Percentiles rank a stretch among this genome's conserved stretches.
phyloP scores from a whole-genome alignment of 2,329 filamentous ascomycete species.

The Fusarium robinianum region DNA sequence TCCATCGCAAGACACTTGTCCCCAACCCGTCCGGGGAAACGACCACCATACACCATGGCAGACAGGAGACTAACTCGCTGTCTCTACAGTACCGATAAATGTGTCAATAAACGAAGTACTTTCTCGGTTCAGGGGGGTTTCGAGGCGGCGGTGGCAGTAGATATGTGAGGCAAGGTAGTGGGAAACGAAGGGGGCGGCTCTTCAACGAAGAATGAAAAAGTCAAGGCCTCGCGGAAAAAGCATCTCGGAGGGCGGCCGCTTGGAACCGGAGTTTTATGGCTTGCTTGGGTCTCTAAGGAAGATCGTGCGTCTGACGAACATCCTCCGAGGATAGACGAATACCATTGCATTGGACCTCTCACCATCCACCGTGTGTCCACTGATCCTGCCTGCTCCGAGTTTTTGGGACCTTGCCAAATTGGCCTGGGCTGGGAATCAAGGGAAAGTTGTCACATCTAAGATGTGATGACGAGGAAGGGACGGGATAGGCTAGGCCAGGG shows the following conservation, averaged over 20 bases:
- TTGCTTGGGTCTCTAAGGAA: slow-evolving; percentile 50
- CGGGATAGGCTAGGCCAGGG: too few species aligned
- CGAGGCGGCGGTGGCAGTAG: slow-evolving; percentile 23
- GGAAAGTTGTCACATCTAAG: too few species aligned
- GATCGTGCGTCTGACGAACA: slow-evolving; percentile 49
- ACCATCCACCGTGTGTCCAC: slow-evolving; percentile 20
- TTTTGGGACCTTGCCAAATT: slow-evolving; percentile 13
- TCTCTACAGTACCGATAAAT: slow-evolving; percentile 46
- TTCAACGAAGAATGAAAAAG: slow-evolving; percentile 35
- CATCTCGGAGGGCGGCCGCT: slow-evolving; percentile 50
- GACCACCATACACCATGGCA: background rate
- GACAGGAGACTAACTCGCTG: slow-evolving; percentile 23
- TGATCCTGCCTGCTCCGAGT: slow-evolving; percentile 8
- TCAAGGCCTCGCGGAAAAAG: slow-evolving; percentile 44
- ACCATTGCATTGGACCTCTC: slow-evolving; percentile 46
- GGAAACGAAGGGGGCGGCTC: slow-evolving; percentile 33
- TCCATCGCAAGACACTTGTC: background rate
- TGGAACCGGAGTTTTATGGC: slow-evolving; percentile 53
- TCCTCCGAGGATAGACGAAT: slow-evolving; percentile 51
- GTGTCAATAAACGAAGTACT: slow-evolving; percentile 34
- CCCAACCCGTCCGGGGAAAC: background rate
- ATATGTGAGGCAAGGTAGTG: too few species aligned
- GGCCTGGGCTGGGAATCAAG: too few species aligned
- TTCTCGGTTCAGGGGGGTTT: slow-evolving; percentile 32
- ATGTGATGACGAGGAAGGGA: too few species aligned